phyloP scores from a whole-genome alignment of 1,284 basidiomycete genomes.

The Cryptococcus floricola region DNA sequence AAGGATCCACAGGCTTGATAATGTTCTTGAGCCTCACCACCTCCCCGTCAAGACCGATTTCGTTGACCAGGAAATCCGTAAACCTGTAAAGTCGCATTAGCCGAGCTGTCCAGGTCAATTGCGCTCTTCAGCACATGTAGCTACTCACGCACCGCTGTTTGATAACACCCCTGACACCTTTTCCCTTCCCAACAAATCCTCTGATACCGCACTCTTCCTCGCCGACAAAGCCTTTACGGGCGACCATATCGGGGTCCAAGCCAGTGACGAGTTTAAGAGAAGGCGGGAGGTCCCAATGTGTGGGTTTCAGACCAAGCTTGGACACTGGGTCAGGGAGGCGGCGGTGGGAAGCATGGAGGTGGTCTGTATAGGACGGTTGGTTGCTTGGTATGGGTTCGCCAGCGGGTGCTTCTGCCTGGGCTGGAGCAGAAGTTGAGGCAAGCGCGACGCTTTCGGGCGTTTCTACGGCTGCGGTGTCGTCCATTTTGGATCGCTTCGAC shows the following conservation, averaged over 20 bases:
- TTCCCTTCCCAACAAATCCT: slow-evolving; percentile 73
- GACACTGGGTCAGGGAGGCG: slow-evolving; percentile 29
- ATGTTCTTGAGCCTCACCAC: slow-evolving; percentile 75
- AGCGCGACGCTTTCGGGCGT: background rate
- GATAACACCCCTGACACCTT: slow-evolving; percentile 77
- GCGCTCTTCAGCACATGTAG: background rate
- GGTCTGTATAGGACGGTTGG: slow-evolving; percentile 5
- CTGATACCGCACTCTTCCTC: slow-evolving; percentile 88
- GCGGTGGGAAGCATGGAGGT: slow-evolving; percentile 12
- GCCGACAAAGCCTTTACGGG: slow-evolving; percentile 52
- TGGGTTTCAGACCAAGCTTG: slow-evolving; percentile 34
- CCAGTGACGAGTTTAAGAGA: slow-evolving; percentile 38
- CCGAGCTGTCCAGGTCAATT: background rate
- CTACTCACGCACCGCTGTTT: slow-evolving; percentile 71
- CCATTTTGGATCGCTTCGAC: background rate
- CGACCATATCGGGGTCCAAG: slow-evolving; percentile 25
- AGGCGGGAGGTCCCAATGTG: slow-evolving; percentile 31
- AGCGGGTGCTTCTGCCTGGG: background rate
- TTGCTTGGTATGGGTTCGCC: background rate
- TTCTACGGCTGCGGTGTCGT: background rate
- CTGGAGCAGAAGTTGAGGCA: background rate
- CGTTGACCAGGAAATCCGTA: slow-evolving; percentile 88
- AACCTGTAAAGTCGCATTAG: slow-evolving; percentile 58
- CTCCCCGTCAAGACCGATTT: slow-evolving; percentile 73
- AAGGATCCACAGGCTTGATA: slow-evolving; percentile 59